These are phyloP conservation scores for Spergularia marina DNA, from an alignment of 148 eudicot genomes.

Conservation along the genomic window DNA sequence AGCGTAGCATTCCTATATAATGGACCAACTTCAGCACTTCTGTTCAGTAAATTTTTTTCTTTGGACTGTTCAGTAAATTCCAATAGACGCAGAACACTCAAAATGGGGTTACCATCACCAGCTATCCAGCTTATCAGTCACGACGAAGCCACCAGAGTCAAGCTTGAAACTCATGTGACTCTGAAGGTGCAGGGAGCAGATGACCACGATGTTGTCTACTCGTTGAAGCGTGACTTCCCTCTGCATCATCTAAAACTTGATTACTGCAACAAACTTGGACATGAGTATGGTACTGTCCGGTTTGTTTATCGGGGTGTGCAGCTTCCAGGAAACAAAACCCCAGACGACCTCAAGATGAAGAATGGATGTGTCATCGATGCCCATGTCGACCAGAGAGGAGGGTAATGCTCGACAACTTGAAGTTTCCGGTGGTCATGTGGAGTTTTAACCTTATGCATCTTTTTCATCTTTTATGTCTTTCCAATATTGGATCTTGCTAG, in stretches of 20 bases:
- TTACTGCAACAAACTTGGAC: conserved; percentile 20
- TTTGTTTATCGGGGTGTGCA: background rate
- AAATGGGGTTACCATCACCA: background rate
- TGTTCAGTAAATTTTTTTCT: too few species aligned
- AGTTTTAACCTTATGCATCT: background rate
- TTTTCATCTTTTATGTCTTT: background rate
- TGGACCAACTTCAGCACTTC: too few species aligned
- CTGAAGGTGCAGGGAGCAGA: conserved; percentile 14
- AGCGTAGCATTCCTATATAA: too few species aligned
- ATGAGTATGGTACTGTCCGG: conserved; percentile 10
- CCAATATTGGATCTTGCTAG: background rate
- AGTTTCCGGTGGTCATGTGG: too few species aligned
- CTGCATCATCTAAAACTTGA: conserved; percentile 6
- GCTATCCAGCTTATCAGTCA: background rate
- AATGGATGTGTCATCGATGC: conserved; percentile 14
- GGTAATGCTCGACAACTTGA: background rate
- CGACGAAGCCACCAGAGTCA: background rate
- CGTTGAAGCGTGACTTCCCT: conserved; percentile 2
- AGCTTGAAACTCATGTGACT: conserved; percentile 15
- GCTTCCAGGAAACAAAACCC: conserved; percentile 10
- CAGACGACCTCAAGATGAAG: conserved; percentile 17
- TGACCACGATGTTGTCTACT: conserved; percentile 15
- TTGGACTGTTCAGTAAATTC: too few species aligned
- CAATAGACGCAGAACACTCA: too few species aligned
- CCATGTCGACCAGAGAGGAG: conserved; percentile 16